Conservation (phyloP, 2,329 filamentous ascomycete genomes). For the Amauroascus niger region DNA sequence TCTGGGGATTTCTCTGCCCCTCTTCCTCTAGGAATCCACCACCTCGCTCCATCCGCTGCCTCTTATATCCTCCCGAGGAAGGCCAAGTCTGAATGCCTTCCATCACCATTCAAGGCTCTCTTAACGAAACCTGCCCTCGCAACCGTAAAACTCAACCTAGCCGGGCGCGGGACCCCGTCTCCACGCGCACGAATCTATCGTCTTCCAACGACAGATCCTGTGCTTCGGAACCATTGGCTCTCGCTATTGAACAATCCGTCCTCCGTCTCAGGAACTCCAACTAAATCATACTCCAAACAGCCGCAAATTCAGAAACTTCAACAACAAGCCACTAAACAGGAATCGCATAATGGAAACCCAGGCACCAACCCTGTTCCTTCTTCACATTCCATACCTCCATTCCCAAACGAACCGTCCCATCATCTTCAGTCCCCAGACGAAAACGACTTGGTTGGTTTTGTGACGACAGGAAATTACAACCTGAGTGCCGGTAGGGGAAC, state of each 20-base stretch:
- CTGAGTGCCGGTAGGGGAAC: constrained; percentile 65
- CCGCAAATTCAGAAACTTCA: constrained; percentile 16
- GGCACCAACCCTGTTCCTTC: constrained; percentile 23
- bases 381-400: constrained; percentile 39
- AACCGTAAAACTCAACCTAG: constrained; percentile 57
- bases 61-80: constrained; percentile 27
- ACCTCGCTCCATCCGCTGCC: constrained; percentile 35
- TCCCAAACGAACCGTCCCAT: constrained; percentile 31
- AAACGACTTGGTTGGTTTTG: constrained; percentile 75
- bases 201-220: constrained; percentile 50
- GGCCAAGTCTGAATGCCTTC: constrained; percentile 17
- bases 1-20: constrained; percentile 17
- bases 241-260: constrained; percentile 10
- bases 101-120: constrained; percentile 12
- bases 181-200: constrained; percentile 77
- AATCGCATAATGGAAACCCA: constrained; percentile 11
- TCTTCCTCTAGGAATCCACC: constrained; percentile 29
- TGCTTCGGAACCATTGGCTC: constrained; percentile 64
- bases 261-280: neutral
- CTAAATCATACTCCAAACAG: constrained; percentile 17
- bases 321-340: neutral
- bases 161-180: constrained; percentile 59
- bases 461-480: constrained; percentile 77
- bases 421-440: constrained; percentile 55
- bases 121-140: constrained; percentile 36